These are phyloP conservation scores for Lathyrus aphaca DNA, from an alignment of 306 rosid species.

Conservation along the genomic window DNA sequence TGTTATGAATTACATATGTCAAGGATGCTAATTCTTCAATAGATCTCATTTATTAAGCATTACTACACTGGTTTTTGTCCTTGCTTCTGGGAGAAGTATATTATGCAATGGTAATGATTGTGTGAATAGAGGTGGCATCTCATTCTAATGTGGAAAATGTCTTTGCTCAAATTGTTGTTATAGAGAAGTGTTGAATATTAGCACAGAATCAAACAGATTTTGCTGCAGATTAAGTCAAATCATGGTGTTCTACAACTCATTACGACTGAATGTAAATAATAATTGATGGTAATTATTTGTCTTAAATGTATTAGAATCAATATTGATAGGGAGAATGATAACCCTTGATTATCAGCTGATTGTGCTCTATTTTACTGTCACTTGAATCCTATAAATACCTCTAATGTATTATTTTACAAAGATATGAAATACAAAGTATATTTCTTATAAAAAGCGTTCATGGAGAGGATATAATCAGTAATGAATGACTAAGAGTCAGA, in stretches of 20 bases:
- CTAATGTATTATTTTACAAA: too few species aligned
- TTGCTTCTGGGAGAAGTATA: not conserved
- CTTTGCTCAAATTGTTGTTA: not conserved
- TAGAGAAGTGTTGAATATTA: not conserved
- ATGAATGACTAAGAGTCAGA: not conserved
- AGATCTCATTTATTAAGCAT: not conserved
- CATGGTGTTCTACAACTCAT: too few species aligned
- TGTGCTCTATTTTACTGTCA: too few species aligned
- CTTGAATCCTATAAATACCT: too few species aligned
- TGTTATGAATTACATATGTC: not conserved
- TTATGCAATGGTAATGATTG: not conserved
- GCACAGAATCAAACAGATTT: too few species aligned
- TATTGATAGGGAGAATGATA: too few species aligned
- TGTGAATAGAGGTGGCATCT: conserved; percentile 8
- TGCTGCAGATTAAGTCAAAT: too few species aligned
- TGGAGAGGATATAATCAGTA: not conserved
- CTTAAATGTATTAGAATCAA: too few species aligned
- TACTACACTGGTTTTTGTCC: not conserved
- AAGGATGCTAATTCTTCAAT: not conserved
- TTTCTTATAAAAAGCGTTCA: not conserved
- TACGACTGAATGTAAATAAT: too few species aligned
- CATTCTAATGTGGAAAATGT: not conserved
- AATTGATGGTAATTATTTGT: too few species aligned
- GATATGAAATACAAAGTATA: too few species aligned
- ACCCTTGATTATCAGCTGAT: too few species aligned